phyloP scores from a whole-genome alignment of 2,329 filamentous ascomycete species.

The Tolypocladium cylindrosporum region DNA sequence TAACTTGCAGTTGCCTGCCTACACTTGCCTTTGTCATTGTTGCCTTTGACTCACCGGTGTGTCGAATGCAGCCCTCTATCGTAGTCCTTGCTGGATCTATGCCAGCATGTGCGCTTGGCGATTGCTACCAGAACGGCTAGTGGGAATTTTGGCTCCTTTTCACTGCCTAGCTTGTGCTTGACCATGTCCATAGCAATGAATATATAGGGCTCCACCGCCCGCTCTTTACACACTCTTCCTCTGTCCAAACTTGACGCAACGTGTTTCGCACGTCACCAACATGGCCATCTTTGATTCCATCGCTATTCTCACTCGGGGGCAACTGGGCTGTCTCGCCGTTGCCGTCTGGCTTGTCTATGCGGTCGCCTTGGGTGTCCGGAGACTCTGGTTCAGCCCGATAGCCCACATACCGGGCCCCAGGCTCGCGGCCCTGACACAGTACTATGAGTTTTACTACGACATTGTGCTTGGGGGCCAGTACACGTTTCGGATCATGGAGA shows the following conservation, averaged over 20 bases:
- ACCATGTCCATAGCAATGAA: neutral
- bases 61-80: neutral
- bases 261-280: neutral
- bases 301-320: conserved; percentile 13
- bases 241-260: too few species aligned
- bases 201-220: neutral
- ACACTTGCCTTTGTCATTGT: neutral
- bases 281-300: conserved; percentile 10
- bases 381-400: conserved; percentile 27
- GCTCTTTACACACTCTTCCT: neutral
- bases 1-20: neutral
- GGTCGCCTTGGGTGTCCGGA: conserved; percentile 15
- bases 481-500: conserved; percentile 27
- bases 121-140: neutral
- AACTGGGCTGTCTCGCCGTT: conserved; percentile 12
- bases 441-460: conserved; percentile 34
- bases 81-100: neutral
- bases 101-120: neutral
- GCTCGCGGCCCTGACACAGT: conserved; percentile 26
- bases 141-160: neutral
- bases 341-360: conserved; percentile 19
- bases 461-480: conserved; percentile 30
- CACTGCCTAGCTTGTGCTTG: neutral
- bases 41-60: neutral
- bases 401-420: conserved; percentile 27